Conservation (phyloP, 2,329 filamentous ascomycete genomes). For the Metarhizium humberi region DNA sequence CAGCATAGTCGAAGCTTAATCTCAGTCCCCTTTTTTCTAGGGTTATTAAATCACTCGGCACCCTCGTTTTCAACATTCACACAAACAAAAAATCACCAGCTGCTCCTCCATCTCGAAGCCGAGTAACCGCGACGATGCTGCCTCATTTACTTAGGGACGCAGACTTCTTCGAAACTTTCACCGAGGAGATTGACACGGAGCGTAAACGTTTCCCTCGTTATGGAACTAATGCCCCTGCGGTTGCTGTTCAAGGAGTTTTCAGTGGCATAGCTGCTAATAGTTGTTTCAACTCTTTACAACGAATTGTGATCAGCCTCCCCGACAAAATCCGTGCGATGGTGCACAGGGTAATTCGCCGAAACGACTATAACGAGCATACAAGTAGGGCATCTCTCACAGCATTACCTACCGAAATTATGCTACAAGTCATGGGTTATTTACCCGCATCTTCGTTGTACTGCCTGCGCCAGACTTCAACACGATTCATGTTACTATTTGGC, state of each 20-base stretch:
- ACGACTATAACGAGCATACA: not conserved
- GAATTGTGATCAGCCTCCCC: not conserved
- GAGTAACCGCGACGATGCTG: no score
- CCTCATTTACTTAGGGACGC: no score
- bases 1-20: no score
- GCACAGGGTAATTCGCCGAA: not conserved
- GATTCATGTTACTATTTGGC: not conserved
- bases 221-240: not conserved
- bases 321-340: not conserved
- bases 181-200: not conserved
- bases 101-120: no score
- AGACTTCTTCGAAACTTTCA: not conserved
- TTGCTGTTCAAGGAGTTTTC: not conserved
- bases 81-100: no score
- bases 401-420: not conserved
- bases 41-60: no score
- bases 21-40: no score
- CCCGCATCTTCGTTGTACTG: not conserved
- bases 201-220: not conserved
- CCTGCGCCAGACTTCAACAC: not conserved
- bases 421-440: not conserved
- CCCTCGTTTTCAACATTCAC: no score
- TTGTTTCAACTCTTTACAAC: not conserved
- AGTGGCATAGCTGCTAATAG: not conserved
- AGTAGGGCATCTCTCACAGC: not conserved